A percentile compares a stretch with the other conserved stretches of the same genome.
These are phyloP conservation scores for Nicotiana rustica DNA, from an alignment of 305 asterid species.

Conservation along the genomic window DNA sequence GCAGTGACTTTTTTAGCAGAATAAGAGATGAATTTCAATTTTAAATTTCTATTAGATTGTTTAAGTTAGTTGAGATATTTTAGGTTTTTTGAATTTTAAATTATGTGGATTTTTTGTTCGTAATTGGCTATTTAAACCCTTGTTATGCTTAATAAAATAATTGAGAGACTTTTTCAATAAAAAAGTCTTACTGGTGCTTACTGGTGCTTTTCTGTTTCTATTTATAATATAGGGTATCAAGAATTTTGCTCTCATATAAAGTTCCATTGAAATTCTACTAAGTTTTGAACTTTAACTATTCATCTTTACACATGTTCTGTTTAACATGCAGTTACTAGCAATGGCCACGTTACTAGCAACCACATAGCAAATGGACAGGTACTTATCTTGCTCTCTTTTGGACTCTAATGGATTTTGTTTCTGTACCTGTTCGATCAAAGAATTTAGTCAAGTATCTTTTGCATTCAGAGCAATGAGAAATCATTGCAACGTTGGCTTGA, in stretches of 20 bases:
- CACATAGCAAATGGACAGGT: slow-evolving; percentile 87
- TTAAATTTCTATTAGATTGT: no score
- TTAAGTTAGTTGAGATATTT: no score
- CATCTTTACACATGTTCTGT: slow-evolving; percentile 4
- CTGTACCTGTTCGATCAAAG: slow-evolving; percentile 33
- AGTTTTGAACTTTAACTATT: neutral
- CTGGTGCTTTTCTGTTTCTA: slow-evolving; percentile 16
- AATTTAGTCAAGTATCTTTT: slow-evolving; percentile 35
- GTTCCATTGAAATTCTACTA: neutral
- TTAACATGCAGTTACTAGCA: slow-evolving; percentile 68
- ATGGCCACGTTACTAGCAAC: slow-evolving; percentile 64
- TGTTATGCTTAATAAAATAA: no score
- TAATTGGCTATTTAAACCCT: no score
- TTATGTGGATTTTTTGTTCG: no score
- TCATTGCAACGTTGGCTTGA: slow-evolving; percentile 94
- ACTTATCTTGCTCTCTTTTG: slow-evolving; percentile 32
- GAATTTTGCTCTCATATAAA: neutral
- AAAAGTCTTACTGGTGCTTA: no score
- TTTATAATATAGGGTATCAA: neutral
- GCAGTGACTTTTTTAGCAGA: no score
- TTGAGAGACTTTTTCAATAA: no score
- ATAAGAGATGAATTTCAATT: no score
- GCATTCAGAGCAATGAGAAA: slow-evolving; percentile 81
- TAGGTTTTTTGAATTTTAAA: no score
- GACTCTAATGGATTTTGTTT: slow-evolving; percentile 32